These are phyloP conservation scores for Thelonectria blattea DNA, from an alignment of 2,329 filamentous ascomycete species.

Conservation along the genomic window DNA sequence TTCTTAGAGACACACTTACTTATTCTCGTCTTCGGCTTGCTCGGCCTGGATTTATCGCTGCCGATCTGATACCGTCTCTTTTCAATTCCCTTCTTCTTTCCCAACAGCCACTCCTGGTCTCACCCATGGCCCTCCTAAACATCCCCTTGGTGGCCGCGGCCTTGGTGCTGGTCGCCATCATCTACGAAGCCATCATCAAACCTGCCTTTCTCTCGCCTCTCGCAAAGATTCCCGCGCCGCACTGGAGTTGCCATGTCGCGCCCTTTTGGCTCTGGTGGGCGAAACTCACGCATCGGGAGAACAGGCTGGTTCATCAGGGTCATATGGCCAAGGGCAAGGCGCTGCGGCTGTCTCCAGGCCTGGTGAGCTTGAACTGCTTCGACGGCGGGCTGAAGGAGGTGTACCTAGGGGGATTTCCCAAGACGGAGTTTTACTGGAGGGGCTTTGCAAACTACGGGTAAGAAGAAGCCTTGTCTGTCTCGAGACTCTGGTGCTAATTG, in stretches of 20 bases:
- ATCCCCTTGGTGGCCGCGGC: background rate
- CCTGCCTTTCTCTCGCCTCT: slow-evolving; percentile 20
- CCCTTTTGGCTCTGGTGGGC: slow-evolving; percentile 21
- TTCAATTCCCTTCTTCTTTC: background rate
- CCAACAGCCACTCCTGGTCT: background rate
- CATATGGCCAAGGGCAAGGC: slow-evolving; percentile 12
- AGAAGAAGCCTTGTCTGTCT: background rate
- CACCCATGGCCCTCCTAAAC: background rate
- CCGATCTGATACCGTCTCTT: too few relatives aligned
- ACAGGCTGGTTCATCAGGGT: slow-evolving; percentile 4
- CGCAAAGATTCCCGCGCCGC: slow-evolving; percentile 20
- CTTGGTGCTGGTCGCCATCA: background rate
- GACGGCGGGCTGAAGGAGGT: slow-evolving; percentile 8
- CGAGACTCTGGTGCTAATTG: too few relatives aligned
- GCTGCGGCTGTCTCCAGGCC: slow-evolving; percentile 2
- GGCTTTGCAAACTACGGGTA: slow-evolving; percentile 17
- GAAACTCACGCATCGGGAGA: slow-evolving; percentile 10
- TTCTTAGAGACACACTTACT: too few relatives aligned
- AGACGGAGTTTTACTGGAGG: slow-evolving; percentile 13
- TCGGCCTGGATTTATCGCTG: too few relatives aligned
- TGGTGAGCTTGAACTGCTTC: slow-evolving; percentile 13
- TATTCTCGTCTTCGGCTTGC: too few relatives aligned
- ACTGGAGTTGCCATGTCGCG: slow-evolving; percentile 21
- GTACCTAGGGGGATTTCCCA: slow-evolving; percentile 16
- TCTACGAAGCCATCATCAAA: slow-evolving; percentile 6